Percentiles rank a stretch among this genome's conserved stretches.
Evolutionary conservation across 257 asterid species (phyloP).

Genomic region (Nicotiana tabacum): DNA sequence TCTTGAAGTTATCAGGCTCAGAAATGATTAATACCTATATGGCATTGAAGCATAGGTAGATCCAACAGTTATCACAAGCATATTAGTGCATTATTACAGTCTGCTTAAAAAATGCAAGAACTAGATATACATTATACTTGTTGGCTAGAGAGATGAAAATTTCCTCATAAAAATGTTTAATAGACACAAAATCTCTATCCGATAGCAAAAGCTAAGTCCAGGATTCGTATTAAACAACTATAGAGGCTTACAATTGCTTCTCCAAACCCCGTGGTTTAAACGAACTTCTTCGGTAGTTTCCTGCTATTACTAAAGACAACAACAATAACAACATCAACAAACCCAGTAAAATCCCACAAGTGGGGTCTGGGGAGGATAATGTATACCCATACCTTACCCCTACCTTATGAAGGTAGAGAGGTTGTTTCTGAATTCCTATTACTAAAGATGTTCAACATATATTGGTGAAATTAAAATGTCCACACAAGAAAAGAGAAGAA

Average conservation of each 20-base stretch:
- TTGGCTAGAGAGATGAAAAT: background rate
- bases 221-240: background rate
- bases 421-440: background rate
- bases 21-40: constrained; percentile 73
- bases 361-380: too few species aligned
- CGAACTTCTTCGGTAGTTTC: background rate
- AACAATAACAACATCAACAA: too few species aligned
- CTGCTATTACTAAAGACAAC: background rate
- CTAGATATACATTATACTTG: background rate
- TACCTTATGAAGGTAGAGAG: too few species aligned
- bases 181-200: background rate
- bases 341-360: too few species aligned
- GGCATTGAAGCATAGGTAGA: constrained; percentile 12
- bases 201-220: background rate
- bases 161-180: background rate
- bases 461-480: background rate
- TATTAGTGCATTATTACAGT: background rate
- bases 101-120: background rate
- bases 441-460: background rate
- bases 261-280: background rate
- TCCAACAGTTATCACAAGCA: background rate
- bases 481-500: background rate
- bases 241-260: background rate
- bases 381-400: too few species aligned
- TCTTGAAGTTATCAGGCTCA: constrained; percentile 53